Evolutionary conservation across 805 yeast genomes (phyloP).

Genomic region (Metschnikowia orientalis): DNA sequence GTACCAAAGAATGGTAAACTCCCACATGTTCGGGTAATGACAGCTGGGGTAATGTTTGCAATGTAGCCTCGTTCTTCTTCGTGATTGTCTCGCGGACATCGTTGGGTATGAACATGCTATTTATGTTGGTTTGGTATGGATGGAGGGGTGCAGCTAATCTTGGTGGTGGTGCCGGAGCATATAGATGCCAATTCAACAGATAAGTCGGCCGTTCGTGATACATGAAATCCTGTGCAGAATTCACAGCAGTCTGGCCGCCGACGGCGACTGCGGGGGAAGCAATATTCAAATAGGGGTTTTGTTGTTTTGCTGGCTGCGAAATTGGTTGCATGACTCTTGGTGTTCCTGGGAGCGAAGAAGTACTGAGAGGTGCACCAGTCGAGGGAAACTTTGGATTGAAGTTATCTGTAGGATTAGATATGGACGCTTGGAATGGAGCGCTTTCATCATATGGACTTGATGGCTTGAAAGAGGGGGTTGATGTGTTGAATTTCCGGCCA

Average conservation of each 20-base stretch:
- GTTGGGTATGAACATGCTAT: constrained; percentile 66
- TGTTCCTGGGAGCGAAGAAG: constrained; percentile 3
- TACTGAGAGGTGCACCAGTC: constrained; percentile 14
- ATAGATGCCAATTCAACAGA: constrained; percentile 76
- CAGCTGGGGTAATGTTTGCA: constrained; percentile 54
- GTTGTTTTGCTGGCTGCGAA: constrained; percentile 14
- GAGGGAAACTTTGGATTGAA: constrained; percentile 8
- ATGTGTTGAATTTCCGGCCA: constrained; percentile 29
- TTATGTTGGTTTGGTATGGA: constrained; percentile 68
- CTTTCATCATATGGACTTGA: constrained; percentile 15
- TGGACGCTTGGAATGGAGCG: constrained; percentile 5
- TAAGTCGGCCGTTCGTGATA: constrained; percentile 22
- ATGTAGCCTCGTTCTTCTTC: constrained; percentile 72
- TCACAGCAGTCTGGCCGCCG: constrained; percentile 9
- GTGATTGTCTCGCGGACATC: constrained; percentile 68
- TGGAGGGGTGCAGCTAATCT: constrained; percentile 55
- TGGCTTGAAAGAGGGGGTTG: constrained; percentile 41
- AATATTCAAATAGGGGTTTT: constrained; percentile 23
- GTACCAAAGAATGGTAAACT: constrained; percentile 76
- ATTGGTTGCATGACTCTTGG: constrained; percentile 14
- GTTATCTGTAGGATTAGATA: constrained; percentile 7
- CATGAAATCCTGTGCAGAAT: constrained; percentile 12
- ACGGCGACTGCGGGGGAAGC: constrained; percentile 8
- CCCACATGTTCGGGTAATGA: constrained; percentile 55
- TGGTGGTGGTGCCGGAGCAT: constrained; percentile 87